Base-by-base conservation (phyloP, 2,329 filamentous ascomycete species). In the Pseudogymnoascus sp. region DNA sequence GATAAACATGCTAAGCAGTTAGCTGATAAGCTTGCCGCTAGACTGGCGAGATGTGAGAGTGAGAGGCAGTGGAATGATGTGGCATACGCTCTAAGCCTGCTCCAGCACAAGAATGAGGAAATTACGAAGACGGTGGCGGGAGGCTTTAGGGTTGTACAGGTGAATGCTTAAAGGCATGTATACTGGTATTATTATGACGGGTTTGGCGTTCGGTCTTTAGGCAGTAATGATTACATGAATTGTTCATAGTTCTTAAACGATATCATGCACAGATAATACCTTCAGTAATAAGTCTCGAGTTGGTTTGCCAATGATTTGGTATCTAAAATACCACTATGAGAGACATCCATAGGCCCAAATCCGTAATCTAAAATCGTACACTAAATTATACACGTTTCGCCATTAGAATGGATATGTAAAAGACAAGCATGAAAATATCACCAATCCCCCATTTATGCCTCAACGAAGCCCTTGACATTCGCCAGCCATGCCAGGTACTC, bases 61-160 rank as follows among this genome's bases (percentile, higher is more conserved):
- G 93, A 99, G 77, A 83, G 93, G 67, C 93, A 97, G 74, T 99
- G 95, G 95, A 96, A 93, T 73, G 95, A 99, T 77, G 93, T 97
- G 46, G 91, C 93, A 0, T 99, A 92, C 78, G 93, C 93, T 2
- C 78, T 99, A 65, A 91, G 91, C 2, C 77, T 97, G 65, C 77
- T 99, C 63, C 93, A 92, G 72, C 95, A 99, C 75, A 96, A 95
- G 80, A 93, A 93, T 70, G 91, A 96, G 72, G 91, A 96, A 53
- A 96, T 96, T 64, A 82, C 83, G 64, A 95, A 92, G 79, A 74
- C 88, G 64, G 82, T 96, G 17, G 77, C 83, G 0, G 90, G 90
- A 65, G 91, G 91, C 0, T 95, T 91, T 77, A 88, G 85, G 73
- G 77, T 93, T 61, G 82, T 93, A 56, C 85, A 85, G 69, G 80